These are phyloP conservation scores for Coemansia sp. DNA, from an alignment of 192 early-diverging fungal species.

Conservation along the genomic window DNA sequence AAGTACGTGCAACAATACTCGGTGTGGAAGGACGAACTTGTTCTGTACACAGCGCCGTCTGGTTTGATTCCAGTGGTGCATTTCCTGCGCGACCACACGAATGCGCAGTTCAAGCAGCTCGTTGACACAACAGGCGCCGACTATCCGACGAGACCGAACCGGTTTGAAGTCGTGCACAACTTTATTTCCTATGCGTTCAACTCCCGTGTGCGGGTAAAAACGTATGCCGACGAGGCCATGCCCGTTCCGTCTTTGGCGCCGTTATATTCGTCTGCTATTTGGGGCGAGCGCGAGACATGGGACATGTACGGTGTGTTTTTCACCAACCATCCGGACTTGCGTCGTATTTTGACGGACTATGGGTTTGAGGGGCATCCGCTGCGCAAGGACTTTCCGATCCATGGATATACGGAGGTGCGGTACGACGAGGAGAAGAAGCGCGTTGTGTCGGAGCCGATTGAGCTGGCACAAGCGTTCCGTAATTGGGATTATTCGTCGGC, in stretches of 20 bases:
- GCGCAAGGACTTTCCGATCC: conserved; percentile 98
- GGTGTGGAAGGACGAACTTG: conserved; percentile 97
- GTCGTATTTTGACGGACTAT: conserved; percentile 97
- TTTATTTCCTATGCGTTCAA: conserved; percentile 85
- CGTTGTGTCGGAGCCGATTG: conserved; percentile 93
- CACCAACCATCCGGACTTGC: conserved; percentile 90
- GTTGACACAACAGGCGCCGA: conserved; percentile 89
- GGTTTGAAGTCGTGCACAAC: conserved; percentile 98
- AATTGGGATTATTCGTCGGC: conserved; percentile 95
- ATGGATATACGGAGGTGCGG: conserved; percentile 97
- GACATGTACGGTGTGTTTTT: conserved; percentile 99
- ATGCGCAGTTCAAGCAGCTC: conserved; percentile 89
- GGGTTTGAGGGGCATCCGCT: conserved; percentile 95
- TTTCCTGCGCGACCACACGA: conserved; percentile 93
- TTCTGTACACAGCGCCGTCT: conserved; percentile 87
- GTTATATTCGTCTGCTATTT: conserved; percentile 85
- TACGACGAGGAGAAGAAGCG: conserved; percentile 99
- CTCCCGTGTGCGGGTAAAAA: conserved; percentile 95
- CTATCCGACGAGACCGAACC: conserved; percentile 86
- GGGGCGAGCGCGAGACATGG: conserved; percentile 97
- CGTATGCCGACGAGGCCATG: conserved; percentile 87
- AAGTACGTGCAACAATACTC: conserved; percentile 97
- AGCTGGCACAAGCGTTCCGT: conserved; percentile 93
- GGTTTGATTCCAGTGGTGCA: conserved; percentile 74
- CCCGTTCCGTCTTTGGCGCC: conserved; percentile 86